Base-by-base conservation (phyloP, 2,329 filamentous ascomycete genomes). In the Malbranchea zuffiana region DNA sequence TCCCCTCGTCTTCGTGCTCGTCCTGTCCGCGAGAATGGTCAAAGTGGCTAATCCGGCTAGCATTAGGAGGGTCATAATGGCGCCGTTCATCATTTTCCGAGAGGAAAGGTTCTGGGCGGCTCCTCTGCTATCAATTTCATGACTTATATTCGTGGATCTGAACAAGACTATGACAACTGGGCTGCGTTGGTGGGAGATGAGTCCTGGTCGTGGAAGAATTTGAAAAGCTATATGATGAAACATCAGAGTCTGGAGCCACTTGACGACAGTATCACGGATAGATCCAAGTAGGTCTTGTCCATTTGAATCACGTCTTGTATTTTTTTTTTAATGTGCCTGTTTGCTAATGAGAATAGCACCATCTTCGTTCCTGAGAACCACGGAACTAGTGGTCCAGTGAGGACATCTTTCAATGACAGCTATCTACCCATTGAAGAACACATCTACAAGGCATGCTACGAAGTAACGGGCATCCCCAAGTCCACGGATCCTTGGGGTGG, bases 301-400 rank as follows among this genome's bases (percentile, higher is more conserved):
- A n/a, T n/a, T n/a, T n/a, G n/a, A n/a, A n/a, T n/a, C n/a, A n/a
- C n/a, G n/a, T n/a, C n/a, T n/a, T n/a, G n/a, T n/a, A n/a, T n/a
- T n/a, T n/a, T n/a, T n/a, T n/a, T n/a, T n/a, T n/a, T n/a, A n/a
- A n/a, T n/a, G n/a, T n/a, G n/a, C n/a, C n/a, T n/a, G n/a, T n/a
- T n/a, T n/a, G n/a, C n/a, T n/a, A n/a, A n/a, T n/a, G n/a, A n/a
- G n/a, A n/a, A n/a, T n/a, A n/a, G n/a, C n/a, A 25, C 12, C 7
- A 7, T n/a, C 23, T 25, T 43, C 32, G 42, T 43, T 16, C 40
- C 28, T 20, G 44, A 44, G 29, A 29, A 44, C 18, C 36, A 45
- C 40, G 56, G 58, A 8, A 53, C 47, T 1, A 44, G 50, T 31
- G 61, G 61, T 0, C 59, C 58, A 10, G 28, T 63, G n/a, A 48